Base-by-base conservation (phyloP, 163 green algal species). In the Chlorella variabilis region DNA sequence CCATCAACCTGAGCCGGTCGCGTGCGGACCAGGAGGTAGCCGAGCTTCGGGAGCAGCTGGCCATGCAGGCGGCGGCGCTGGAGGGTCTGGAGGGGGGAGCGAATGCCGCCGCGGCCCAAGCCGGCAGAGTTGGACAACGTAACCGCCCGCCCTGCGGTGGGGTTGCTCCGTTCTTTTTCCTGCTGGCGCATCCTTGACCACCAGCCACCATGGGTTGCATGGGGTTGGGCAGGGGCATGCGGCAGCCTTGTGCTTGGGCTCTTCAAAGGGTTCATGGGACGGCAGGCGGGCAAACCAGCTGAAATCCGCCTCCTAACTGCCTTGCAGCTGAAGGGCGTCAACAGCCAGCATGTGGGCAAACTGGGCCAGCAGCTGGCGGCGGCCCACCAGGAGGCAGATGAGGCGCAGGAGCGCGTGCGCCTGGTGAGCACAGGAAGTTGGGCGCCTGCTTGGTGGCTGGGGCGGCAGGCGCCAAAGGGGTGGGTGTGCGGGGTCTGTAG, bases 1-100 rank as follows among this genome's bases (percentile, higher is more conserved):
- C 59, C 17, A 80, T 80, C 20, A 56, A 69, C n/a, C 73, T 63
- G 27, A 58, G 29, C 56, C 73, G 73, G 54, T 29, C 54, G 4
- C 41, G 25, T n/a, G 76, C 48, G 33, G 25, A 54, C 31, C 29
- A 65, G 25, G 76, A 82, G 62, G 51, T 42, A 36, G 62, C 42
- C 0, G 29, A 73, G 48, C 62, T 82, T 33, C 38, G 49, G 21
- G 76, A 58, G 31, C 38, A 54, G 42, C 45, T 82, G 63, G 21
- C 45, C 45, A 11, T 34, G 29, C 62, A 63, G 63, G 20, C 62
- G 2, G 25, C 20, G 34, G 71, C 34, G 20, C 18, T 51, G 51
- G 71, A 69, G n/a, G 62, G 9, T 11, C 20, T 56, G 6, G 39
- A 31, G 33, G n/a, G 23, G n/a, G 31, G 62, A 82, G 48, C 45